Base-by-base conservation (phyloP, 2,329 filamentous ascomycete genomes). In the Cordyceps fumosorosea region DNA sequence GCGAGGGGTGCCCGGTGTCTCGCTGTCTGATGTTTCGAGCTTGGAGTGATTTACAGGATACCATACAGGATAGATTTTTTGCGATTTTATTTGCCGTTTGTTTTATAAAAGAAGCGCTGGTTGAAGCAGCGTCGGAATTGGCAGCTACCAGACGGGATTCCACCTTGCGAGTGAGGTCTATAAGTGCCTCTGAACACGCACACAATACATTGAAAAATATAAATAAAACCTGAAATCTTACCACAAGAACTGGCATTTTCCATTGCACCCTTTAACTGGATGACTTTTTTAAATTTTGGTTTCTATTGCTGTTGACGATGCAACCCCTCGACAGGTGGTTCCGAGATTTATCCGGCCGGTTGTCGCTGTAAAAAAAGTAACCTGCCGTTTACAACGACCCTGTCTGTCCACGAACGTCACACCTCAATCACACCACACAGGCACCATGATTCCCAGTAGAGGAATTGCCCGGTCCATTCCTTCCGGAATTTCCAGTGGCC, bases 21-120 rank as follows among this genome's bases (percentile, higher is more conserved):
- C 84, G 67, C 69, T 93, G 69, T 79, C 86, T 63, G 86, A 89
- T 70, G 81, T 89, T 67, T 84, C 89, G 18, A 84, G 86, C 66
- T 70, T 91, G 75, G 89, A 59, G 37, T 63, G 55, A 55, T 44
- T 11, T 11, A 42, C 32, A 1, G 37, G 29, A 63, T 53, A 54
- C 44, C 51, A 63, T 40, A 45, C 12, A 60, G n/a, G 12, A 24
- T 62, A 34, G 34, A 42, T 16, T 44, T 56, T 48, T 48, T 40
- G 34, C 45, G 11, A 48, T 50, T 42, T 61, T 24, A 8, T 26
- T 26, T 3, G 26, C 34, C 24, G 34, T 61, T 37, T 34, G 16
- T 55, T 37, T 56, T 50, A 52, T 60, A 56, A 45, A 56, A 42
- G 37, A 44, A 52, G 6, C 24, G 51, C 48, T 20, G 22, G 37